Conservation (phyloP, 805 yeast species). For the Candida orba region DNA sequence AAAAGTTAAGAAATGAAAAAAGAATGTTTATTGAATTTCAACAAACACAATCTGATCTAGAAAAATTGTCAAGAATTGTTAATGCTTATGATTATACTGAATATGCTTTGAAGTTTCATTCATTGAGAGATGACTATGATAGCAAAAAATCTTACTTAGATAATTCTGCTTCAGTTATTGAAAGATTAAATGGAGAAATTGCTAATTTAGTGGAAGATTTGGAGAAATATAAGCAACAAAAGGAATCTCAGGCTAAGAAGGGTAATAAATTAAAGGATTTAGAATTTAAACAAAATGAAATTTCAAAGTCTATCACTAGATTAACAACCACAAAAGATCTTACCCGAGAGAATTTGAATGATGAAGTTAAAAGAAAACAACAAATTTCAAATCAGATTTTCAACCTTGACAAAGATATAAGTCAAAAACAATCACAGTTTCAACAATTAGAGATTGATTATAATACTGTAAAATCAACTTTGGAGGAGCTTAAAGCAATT, state of each 20-base stretch:
- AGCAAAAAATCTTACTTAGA: slow-evolving; percentile 35
- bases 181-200: slow-evolving; percentile 48
- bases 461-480: slow-evolving; percentile 33
- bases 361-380: slow-evolving; percentile 36
- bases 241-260: slow-evolving; percentile 51
- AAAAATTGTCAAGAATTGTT: slow-evolving; percentile 63
- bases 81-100: slow-evolving; percentile 65
- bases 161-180: slow-evolving; percentile 36
- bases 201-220: slow-evolving; percentile 53
- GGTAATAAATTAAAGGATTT: slow-evolving; percentile 55
- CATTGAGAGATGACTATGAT: slow-evolving; percentile 36
- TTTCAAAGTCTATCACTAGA: slow-evolving; percentile 62
- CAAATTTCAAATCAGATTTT: slow-evolving; percentile 28
- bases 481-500: slow-evolving; percentile 39
- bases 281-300: slow-evolving; percentile 47
- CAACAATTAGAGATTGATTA: slow-evolving; percentile 38
- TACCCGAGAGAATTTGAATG: slow-evolving; percentile 47
- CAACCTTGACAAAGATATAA: slow-evolving; percentile 28
- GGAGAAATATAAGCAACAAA: slow-evolving; percentile 40
- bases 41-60: slow-evolving; percentile 73
- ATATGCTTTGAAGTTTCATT: slow-evolving; percentile 33
- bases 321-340: slow-evolving; percentile 57
- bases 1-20: slow-evolving; percentile 73
- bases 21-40: slow-evolving; percentile 80
- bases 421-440: slow-evolving; percentile 31